Evolutionary conservation across 1,139 yeast species (phyloP).

Genomic region (Pichia terricola): DNA sequence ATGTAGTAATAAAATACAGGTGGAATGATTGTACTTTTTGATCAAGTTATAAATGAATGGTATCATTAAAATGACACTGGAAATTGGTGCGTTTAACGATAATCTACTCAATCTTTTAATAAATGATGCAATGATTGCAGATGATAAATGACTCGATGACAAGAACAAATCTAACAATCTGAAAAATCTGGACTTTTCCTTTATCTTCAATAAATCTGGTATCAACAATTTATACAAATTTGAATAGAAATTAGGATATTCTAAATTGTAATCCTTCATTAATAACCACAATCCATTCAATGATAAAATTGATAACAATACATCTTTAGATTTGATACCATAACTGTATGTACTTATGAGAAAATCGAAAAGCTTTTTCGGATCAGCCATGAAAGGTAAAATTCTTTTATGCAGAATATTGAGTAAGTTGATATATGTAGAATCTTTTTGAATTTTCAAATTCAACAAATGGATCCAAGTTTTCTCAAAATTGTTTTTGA

Average conservation of each 20-base stretch:
- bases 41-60: conserved; percentile 89
- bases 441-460: conserved; percentile 28
- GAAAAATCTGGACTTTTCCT: conserved; percentile 79
- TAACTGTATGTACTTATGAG: conserved; percentile 71
- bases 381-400: conserved; percentile 72
- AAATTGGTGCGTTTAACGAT: conserved; percentile 73
- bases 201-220: conserved; percentile 64
- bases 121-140: conserved; percentile 78
- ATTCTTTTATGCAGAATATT: conserved; percentile 72
- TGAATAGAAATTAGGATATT: conserved; percentile 82
- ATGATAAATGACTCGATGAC: conserved; percentile 81
- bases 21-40: conserved; percentile 68
- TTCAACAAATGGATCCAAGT: conserved; percentile 51
- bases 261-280: conserved; percentile 75
- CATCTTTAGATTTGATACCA: conserved; percentile 29
- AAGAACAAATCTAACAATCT: conserved; percentile 79
- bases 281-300: conserved; percentile 81
- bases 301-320: conserved; percentile 70
- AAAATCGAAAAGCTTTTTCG: conserved; percentile 85
- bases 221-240: conserved; percentile 77
- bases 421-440: conserved; percentile 64
- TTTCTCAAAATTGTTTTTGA: conserved; percentile 60
- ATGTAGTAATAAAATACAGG: conserved; percentile 64
- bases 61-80: conserved; percentile 77
- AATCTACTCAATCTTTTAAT: conserved; percentile 74